phyloP scores from a whole-genome alignment of 345 rosid genomes.

The Trapa bicornis region DNA sequence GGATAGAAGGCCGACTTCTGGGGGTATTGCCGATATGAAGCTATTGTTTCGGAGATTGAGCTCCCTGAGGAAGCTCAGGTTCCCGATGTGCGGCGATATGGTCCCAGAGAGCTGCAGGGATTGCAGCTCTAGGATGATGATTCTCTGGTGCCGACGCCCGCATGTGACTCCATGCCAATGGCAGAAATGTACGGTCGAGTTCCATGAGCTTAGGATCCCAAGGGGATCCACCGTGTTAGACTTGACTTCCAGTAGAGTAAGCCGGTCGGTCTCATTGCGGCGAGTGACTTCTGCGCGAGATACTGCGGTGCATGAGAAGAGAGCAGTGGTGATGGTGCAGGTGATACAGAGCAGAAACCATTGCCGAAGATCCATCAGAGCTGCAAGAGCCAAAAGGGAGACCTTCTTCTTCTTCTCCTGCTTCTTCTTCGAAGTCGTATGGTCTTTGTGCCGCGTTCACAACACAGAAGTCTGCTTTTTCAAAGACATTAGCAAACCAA shows the following conservation, averaged over 20 bases:
- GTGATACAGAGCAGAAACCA: background rate
- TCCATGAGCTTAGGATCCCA: background rate
- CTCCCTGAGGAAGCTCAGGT: slow-evolving; percentile 2
- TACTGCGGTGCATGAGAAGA: background rate
- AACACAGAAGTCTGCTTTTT: no score
- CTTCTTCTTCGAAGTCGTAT: no score
- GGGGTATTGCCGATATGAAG: background rate
- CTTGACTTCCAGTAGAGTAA: background rate
- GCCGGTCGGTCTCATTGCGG: background rate
- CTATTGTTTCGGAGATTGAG: slow-evolving; percentile 2
- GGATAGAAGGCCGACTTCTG: background rate
- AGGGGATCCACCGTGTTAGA: background rate
- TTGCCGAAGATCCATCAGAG: background rate
- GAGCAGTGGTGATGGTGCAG: background rate
- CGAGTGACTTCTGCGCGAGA: background rate
- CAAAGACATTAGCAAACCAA: no score
- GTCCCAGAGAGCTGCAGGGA: background rate
- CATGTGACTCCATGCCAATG: slow-evolving; percentile 2
- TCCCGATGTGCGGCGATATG: background rate
- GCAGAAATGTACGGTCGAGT: background rate
- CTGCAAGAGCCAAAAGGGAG: background rate
- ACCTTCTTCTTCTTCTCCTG: no score
- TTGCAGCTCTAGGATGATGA: background rate
- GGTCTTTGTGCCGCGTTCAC: no score
- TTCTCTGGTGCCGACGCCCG: background rate